Percentiles rank a stretch among this genome's conserved stretches.
Conservation (phyloP, 1,139 yeast genomes). For the Debaryomyces coudertii region DNA sequence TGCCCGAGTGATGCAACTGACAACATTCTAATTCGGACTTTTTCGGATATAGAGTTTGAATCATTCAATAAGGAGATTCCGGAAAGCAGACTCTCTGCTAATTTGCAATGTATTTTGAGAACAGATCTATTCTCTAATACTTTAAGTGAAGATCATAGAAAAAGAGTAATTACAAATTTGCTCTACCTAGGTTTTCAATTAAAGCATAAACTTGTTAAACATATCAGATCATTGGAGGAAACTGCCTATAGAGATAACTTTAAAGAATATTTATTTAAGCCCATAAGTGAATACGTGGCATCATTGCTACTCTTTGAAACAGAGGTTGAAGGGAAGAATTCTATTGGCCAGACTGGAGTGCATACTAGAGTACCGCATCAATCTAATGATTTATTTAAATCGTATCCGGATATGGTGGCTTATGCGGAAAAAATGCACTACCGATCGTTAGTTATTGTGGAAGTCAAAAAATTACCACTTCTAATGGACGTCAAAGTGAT, state of each 20-base stretch:
- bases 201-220: neutral
- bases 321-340: neutral
- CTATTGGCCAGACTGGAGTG: neutral
- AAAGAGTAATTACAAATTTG: neutral
- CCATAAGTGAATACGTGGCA: neutral
- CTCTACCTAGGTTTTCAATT: neutral
- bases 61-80: neutral
- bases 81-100: neutral
- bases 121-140: neutral
- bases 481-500: neutral
- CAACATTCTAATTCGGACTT: neutral
- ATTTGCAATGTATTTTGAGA: neutral
- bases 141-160: neutral
- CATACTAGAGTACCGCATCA: slow-evolving; percentile 2
- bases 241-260: neutral
- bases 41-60: neutral
- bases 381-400: neutral
- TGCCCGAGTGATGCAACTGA: neutral
- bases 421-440: neutral
- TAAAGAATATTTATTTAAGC: neutral
- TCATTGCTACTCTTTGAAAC: neutral
- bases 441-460: neutral
- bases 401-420: slow-evolving; percentile 1
- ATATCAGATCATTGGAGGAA: neutral
- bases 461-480: slow-evolving; percentile 1